Evolutionary conservation across 2,329 filamentous ascomycete species (phyloP), one percentile per base, ranked within the genome.

Genomic region (Thelonectria blattea): DNA sequence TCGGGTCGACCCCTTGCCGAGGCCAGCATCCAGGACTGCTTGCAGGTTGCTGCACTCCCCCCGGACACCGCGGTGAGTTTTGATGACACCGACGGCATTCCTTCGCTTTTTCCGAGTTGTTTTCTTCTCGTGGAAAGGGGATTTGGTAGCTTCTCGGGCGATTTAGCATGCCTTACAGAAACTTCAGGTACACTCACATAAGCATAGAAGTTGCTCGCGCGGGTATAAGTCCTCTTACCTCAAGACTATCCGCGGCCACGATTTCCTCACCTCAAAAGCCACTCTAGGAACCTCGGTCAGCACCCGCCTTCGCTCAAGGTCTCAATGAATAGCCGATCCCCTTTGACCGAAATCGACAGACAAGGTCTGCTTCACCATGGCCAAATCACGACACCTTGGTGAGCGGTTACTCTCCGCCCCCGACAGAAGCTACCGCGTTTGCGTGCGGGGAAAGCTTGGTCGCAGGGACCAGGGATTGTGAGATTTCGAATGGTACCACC

Each of bases 401-500:
- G 34, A 14, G 34, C 34, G 34, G 22, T 24, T 24, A 24, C 22
- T 24, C 22, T 37, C 11, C 3, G 4, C 34, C 34, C 15, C 34
- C 34, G 15, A 37, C 12, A 37, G 12, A 14, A 37, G 6, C 12
- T 34, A 10, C 32, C 32, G 32, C 32, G 32, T 34, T 30, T 14
- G 34, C 11, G 34, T 37, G 34, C 34, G 34, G 42, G 20, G 42
- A 45, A 30, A 18, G 20, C 42, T 45, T 18, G 42, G 42, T 24
- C 42, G 42, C 42, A 45, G 42, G 20, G 42, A 20, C 42, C 42
- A 45, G 42, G 42, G 42, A 45, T 45, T 49, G 46, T 49, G 15
- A 49, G 46, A 49, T 17, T 24, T 37, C 34, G 34, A 37, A 37
- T 37, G 34, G 34, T 37, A 37, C 34, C 34, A 37, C 34, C 34